These are phyloP conservation scores for Pleurotus tuber-regium DNA, from an alignment of 768 basidiomycete genomes.

Conservation along the genomic window DNA sequence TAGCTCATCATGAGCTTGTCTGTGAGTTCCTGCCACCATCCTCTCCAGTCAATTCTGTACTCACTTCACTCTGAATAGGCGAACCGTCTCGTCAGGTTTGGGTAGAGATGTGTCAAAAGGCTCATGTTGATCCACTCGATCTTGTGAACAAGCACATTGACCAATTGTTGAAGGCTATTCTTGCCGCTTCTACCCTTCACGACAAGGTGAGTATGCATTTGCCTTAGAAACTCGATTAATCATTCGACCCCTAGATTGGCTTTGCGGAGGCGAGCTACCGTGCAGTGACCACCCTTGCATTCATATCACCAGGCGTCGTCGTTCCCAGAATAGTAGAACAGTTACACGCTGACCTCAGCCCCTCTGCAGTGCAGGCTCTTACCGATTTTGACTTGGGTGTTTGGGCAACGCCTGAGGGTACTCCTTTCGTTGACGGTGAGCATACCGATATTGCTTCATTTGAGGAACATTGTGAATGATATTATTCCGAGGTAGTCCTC, in stretches of 20 bases:
- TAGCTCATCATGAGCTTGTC: slow-evolving; percentile 71
- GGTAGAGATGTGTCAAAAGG: slow-evolving; percentile 80
- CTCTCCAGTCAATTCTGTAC: background rate
- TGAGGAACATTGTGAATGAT: no score
- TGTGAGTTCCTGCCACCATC: slow-evolving; percentile 38
- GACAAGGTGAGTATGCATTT: slow-evolving; percentile 38
- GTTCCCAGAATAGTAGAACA: slow-evolving; percentile 72
- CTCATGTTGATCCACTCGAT: slow-evolving; percentile 62
- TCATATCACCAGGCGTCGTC: slow-evolving; percentile 70
- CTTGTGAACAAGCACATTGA: slow-evolving; percentile 52
- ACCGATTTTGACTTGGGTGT: slow-evolving; percentile 76
- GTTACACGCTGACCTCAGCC: slow-evolving; percentile 62
- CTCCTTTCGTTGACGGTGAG: slow-evolving; percentile 74
- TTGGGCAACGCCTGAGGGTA: slow-evolving; percentile 85
- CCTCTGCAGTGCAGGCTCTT: slow-evolving; percentile 54
- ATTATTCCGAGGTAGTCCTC: slow-evolving; percentile 58
- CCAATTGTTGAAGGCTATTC: slow-evolving; percentile 44
- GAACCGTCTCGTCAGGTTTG: slow-evolving; percentile 60
- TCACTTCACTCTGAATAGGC: slow-evolving; percentile 25
- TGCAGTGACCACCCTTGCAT: slow-evolving; percentile 73
- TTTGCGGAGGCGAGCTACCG: slow-evolving; percentile 70
- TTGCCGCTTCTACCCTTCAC: slow-evolving; percentile 44
- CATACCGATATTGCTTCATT: no score
- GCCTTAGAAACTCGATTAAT: background rate
- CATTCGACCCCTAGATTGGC: slow-evolving; percentile 30